Conservation (phyloP, 257 asterid species). For the Ilex asprella region DNA sequence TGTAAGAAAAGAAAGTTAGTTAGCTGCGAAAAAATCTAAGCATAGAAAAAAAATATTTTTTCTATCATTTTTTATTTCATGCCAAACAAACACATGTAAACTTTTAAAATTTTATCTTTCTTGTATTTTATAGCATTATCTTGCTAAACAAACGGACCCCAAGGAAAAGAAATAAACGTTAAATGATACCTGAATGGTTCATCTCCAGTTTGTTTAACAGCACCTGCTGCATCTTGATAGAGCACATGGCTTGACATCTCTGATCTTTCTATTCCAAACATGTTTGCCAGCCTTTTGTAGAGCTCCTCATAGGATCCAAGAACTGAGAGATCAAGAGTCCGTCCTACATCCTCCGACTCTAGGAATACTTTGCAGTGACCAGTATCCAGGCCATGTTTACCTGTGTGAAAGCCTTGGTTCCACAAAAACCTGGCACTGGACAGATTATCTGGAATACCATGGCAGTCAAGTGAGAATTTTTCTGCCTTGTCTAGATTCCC, state of each 20-base stretch:
- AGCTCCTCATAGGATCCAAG: conserved; percentile 83
- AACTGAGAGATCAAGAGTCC: conserved; percentile 65
- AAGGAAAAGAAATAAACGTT: not conserved
- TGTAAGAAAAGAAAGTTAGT: too few relatives aligned
- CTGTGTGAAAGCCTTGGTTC: conserved; percentile 34
- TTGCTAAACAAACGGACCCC: too few relatives aligned
- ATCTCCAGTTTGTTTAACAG: not conserved
- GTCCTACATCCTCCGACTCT: conserved; percentile 82
- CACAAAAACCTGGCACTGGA: conserved; percentile 27
- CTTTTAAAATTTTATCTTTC: too few relatives aligned
- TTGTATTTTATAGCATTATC: too few relatives aligned
- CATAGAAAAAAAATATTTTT: too few relatives aligned
- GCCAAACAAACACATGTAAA: too few relatives aligned
- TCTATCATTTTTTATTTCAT: too few relatives aligned
- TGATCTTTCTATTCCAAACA: conserved; percentile 61
- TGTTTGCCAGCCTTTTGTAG: conserved; percentile 48
- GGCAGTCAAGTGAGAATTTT: conserved; percentile 18
- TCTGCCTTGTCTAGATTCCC: conserved; percentile 19
- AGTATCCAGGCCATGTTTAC: conserved; percentile 38
- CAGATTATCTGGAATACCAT: conserved; percentile 12
- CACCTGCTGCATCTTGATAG: conserved; percentile 61
- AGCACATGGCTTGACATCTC: conserved; percentile 49
- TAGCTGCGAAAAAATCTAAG: too few relatives aligned
- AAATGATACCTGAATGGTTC: not conserved
- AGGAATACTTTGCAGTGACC: conserved; percentile 91